Conservation (phyloP, 2,329 filamentous ascomycete genomes). For the Aspergillus pseudoviridinutans region DNA sequence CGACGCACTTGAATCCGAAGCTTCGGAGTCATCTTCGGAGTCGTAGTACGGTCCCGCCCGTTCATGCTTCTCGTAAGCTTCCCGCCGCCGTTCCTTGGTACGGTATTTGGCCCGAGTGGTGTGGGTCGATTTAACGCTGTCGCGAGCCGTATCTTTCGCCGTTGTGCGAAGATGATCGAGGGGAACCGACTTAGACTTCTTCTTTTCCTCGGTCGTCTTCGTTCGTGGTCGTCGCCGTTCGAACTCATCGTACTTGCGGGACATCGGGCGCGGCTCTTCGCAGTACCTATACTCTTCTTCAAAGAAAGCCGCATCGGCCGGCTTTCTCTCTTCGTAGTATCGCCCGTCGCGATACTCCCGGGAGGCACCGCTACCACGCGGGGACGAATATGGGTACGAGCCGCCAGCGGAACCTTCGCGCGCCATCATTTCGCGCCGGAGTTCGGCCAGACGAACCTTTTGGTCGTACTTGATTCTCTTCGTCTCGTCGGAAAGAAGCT, state of each 20-base stretch:
- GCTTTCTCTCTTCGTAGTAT: conserved; percentile 43
- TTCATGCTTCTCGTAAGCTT: conserved; percentile 38
- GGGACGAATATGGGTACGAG: conserved; percentile 15
- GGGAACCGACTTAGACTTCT: conserved; percentile 29
- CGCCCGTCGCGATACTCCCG: conserved; percentile 41
- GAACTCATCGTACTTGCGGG: conserved; percentile 39
- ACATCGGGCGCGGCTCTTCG: conserved; percentile 35
- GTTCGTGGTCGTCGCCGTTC: conserved; percentile 28
- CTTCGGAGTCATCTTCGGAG: conserved; percentile 28
- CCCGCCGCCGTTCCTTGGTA: conserved; percentile 42
- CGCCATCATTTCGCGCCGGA: conserved; percentile 55
- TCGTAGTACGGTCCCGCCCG: conserved; percentile 26
- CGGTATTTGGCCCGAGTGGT: conserved; percentile 36
- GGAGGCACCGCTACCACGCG: conserved; percentile 15
- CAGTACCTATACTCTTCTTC: conserved; percentile 37
- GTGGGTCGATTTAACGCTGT: conserved; percentile 27
- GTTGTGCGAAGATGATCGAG: conserved; percentile 18
- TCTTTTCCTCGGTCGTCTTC: conserved; percentile 36
- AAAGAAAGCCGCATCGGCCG: conserved; percentile 30
- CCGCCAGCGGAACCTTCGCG: conserved; percentile 30
- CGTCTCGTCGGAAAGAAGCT: conserved; percentile 75
- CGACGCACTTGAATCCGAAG: conserved; percentile 30
- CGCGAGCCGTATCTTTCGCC: conserved; percentile 32
- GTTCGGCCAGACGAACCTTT: conserved; percentile 61
- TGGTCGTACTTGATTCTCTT: conserved; percentile 75